Evolutionary conservation across 225 moss, liverwort and hornwort genomes (phyloP), one percentile per base, ranked within the genome.

Genomic region (Bryum argenteum): DNA sequence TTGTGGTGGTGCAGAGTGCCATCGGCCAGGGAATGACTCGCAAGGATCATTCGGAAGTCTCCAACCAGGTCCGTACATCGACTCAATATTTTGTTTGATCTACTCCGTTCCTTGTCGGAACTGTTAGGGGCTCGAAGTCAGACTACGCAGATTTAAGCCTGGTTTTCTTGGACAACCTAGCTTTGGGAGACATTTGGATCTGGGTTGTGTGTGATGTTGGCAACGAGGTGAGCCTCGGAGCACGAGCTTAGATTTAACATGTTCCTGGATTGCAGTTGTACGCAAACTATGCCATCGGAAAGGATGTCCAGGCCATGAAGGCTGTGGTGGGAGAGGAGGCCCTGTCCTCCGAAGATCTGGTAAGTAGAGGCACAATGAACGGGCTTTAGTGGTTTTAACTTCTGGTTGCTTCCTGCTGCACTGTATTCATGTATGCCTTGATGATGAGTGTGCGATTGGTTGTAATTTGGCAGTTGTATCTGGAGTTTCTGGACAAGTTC

Each of bases 301-400:
- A 97, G 89, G 96, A 97, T 57, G 96, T 94, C 77, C 96, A 97
- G 75, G 87, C 96, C 48, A 97, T 97, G 96, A 94, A 97, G 83
- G 96, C 96, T 75, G 96, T 94, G 42, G 93, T 97, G 58, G 96
- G 96, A 66, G 96, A 97, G 75, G 96, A 97, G 77, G 96, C 94
- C n/a, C 75, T 97, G 74, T 96, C 93, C 38, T 92, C 91, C 22
- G 91, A 94, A 77, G 96, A 97, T 78, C 77, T 96, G 93, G 95
- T 95, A 83, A 26, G 44, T 58, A 11, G 24, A 20, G 4, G 23
- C 24, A 8, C 10, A 24, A 17, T 1, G 11, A 13, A 47, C 11
- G 15, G 62, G 48, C 9, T 52, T 21, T 0, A 1, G 41, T 52
- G 41, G 4, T 59, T 26, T 9, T 5, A 1, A 48, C 21, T 1